A percentile compares a stretch with the other conserved stretches of the same genome.
Conservation (phyloP, 164 flowering plant genomes). For the Vitis rotundifolia region DNA sequence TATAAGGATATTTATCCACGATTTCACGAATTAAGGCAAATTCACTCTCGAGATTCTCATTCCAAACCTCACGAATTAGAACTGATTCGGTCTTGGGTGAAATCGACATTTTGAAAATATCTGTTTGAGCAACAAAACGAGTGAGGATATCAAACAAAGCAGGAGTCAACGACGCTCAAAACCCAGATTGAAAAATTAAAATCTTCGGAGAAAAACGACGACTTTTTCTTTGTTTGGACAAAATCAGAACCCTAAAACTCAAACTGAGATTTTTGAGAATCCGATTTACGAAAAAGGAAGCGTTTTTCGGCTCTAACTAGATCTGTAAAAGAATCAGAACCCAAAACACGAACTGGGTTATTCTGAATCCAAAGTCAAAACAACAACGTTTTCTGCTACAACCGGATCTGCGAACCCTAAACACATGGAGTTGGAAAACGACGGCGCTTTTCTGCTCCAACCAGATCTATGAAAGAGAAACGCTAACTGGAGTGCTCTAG, state of each 20-base stretch:
- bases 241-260: too few species aligned
- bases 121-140: slow-evolving; percentile 5
- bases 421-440: not conserved
- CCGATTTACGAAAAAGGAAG: too few species aligned
- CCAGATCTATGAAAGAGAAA: not conserved
- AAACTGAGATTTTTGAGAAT: too few species aligned
- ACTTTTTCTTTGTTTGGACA: too few species aligned
- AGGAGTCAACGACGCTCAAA: not conserved
- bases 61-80: slow-evolving; percentile 51
- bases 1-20: slow-evolving; percentile 37
- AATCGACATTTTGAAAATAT: slow-evolving; percentile 21
- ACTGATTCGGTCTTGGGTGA: slow-evolving; percentile 34
- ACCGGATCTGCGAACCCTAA: slow-evolving; percentile 1
- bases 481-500: too few species aligned
- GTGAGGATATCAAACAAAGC: slow-evolving; percentile 3
- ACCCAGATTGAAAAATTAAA: not conserved
- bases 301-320: slow-evolving; percentile 4
- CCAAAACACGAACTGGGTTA: slow-evolving; percentile 3
- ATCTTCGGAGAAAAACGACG: too few species aligned
- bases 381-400: not conserved
- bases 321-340: slow-evolving; percentile 14
- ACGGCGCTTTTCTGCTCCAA: not conserved
- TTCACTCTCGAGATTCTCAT: slow-evolving; percentile 42
- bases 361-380: not conserved
- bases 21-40: slow-evolving; percentile 41